phyloP scores from a whole-genome alignment of 768 basidiomycete genomes.

The Pilatotrama ljubarskyi region DNA sequence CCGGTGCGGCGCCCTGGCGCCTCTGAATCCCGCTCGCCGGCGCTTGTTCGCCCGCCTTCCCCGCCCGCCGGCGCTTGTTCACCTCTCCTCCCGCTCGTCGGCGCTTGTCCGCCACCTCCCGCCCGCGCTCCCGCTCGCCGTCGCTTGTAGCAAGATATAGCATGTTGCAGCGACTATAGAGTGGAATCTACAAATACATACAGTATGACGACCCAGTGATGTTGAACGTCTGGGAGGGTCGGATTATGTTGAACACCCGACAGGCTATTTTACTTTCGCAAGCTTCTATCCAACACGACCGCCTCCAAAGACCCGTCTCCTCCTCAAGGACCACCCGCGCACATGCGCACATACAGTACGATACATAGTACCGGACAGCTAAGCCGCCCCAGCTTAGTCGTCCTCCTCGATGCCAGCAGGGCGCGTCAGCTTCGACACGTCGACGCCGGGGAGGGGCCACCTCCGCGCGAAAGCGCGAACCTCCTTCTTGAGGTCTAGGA shows the following conservation, averaged over 20 bases:
- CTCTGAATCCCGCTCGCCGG: no score
- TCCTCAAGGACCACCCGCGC: neutral
- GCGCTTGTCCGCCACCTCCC: no score
- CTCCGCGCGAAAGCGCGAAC: constrained; percentile 78
- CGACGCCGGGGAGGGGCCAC: constrained; percentile 94
- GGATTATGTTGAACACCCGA: constrained; percentile 60
- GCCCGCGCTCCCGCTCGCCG: no score
- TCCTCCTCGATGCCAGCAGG: constrained; percentile 68
- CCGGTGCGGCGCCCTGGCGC: no score
- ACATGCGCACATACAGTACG: constrained; percentile 8
- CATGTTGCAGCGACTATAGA: constrained; percentile 9
- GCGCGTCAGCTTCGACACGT: constrained; percentile 44
- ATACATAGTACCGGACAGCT: neutral
- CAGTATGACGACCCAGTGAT: constrained; percentile 20
- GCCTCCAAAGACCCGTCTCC: neutral
- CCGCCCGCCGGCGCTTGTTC: no score
- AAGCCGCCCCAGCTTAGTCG: constrained; percentile 17
- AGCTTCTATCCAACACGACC: constrained; percentile 39
- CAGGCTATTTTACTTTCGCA: constrained; percentile 31
- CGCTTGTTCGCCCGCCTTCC: no score
- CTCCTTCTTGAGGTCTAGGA: constrained; percentile 74
- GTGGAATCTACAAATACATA: constrained; percentile 24
- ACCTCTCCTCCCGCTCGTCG: no score
- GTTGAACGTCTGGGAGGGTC: constrained; percentile 30
- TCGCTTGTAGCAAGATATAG: neutral